Evolutionary conservation across 139 green algal species (phyloP), one percentile per base, ranked within the genome.

Genomic region (Protoeuglena noctilucae): DNA sequence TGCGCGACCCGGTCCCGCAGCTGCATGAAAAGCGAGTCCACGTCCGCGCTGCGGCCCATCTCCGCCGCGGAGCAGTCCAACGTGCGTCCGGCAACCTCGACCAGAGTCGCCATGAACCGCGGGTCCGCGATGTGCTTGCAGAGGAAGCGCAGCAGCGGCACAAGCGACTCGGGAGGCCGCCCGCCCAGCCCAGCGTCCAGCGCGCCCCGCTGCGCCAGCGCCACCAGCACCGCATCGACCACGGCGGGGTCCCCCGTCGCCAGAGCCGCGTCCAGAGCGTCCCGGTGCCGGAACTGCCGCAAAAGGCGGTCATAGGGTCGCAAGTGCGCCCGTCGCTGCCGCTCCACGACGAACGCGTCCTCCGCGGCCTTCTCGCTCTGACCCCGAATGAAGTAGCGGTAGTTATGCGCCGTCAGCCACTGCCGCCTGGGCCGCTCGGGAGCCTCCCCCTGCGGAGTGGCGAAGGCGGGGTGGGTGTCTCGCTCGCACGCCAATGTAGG

Each of bases 381-480:
- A 2, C 82, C 82, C 6, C 86, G 71, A 17, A 89, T 69, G 63
- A 93, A 93, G 72, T 87, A 96, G 40, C 74, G 65, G 68, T 71
- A 90, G 47, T 60, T 82, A n/a, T 59, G 60, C 5, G 86, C 80
- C 2, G 71, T 85, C 17, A 94, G 62, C 7, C 65, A 54, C 2
- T 58, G 69, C 9, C 34, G 9, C 34, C 34, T 12, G 34, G 34
- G 34, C 34, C 34, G 34, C 34, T 43, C 34, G 9, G 34, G 34
- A 7, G 34, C n/a, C n/a, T n/a, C n/a, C n/a, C n/a, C n/a, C n/a
- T n/a, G n/a, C n/a, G n/a, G n/a, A n/a, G n/a, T n/a, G n/a, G n/a
- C n/a, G n/a, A n/a, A n/a, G n/a, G n/a, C n/a, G n/a, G n/a, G n/a
- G n/a, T n/a, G n/a, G n/a, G n/a, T n/a, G n/a, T n/a, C n/a, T n/a